These are phyloP conservation scores for Fomitopsis palustris DNA, from an alignment of 1,284 basidiomycete species.

Conservation along the genomic window DNA sequence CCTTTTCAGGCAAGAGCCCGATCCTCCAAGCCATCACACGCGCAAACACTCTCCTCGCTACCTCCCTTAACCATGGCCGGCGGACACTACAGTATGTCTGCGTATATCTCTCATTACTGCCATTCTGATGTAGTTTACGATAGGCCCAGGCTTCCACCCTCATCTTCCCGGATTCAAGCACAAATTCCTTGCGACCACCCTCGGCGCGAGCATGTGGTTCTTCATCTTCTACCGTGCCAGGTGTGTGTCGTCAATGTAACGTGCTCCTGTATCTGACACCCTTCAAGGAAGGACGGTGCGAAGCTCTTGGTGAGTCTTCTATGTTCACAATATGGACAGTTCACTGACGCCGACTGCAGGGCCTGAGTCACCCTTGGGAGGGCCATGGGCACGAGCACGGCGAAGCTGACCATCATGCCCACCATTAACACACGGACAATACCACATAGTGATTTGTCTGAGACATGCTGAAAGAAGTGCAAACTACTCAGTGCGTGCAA, in stretches of 20 bases:
- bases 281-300: slow-evolving; percentile 64
- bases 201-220: slow-evolving; percentile 96
- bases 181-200: slow-evolving; percentile 76
- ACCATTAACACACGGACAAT: slow-evolving; percentile 32
- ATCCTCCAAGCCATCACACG: slow-evolving; percentile 10
- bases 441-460: not conserved
- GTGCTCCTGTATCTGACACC: not conserved
- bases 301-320: slow-evolving; percentile 56
- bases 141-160: slow-evolving; percentile 71
- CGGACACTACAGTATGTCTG: slow-evolving; percentile 28
- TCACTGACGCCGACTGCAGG: slow-evolving; percentile 29
- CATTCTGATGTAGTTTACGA: not conserved
- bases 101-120: slow-evolving; percentile 7
- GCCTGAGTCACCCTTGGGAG: slow-evolving; percentile 54
- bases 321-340: not conserved
- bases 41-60: slow-evolving; percentile 16
- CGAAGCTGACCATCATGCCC: slow-evolving; percentile 35
- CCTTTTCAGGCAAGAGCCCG: slow-evolving; percentile 6
- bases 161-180: slow-evolving; percentile 78
- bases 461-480: no score
- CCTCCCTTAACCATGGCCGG: slow-evolving; percentile 30
- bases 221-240: slow-evolving; percentile 94
- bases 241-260: slow-evolving; percentile 44
- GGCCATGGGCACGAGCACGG: slow-evolving; percentile 56
- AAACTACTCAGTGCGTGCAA: no score